These are phyloP conservation scores for Stevia rebaudiana DNA, from an alignment of 140 eudicot genomes.

Conservation along the genomic window DNA sequence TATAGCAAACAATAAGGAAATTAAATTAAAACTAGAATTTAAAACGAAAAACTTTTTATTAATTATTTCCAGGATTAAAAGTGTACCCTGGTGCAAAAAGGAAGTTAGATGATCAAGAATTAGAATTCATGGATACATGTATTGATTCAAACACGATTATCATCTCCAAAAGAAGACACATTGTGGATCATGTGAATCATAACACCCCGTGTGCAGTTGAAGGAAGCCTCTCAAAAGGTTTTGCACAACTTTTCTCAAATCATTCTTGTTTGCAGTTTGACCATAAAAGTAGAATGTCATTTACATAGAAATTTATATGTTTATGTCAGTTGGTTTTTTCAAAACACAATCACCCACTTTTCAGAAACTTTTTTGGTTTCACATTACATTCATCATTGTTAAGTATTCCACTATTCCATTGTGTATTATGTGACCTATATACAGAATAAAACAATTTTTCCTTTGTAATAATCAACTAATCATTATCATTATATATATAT, in stretches of 20 bases:
- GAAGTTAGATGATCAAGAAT: constrained; percentile 36
- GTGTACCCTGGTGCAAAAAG: constrained; percentile 64
- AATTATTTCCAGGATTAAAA: constrained; percentile 50
- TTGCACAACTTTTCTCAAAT: constrained; percentile 62
- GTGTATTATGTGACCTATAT: constrained; percentile 26
- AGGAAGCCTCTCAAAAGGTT: constrained; percentile 74
- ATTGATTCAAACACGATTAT: neutral
- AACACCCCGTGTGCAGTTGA: constrained; percentile 69
- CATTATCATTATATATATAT: neutral
- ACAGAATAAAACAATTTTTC: constrained; percentile 13
- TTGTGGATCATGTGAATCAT: constrained; percentile 8
- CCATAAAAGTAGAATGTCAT: constrained; percentile 42
- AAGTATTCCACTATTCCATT: neutral
- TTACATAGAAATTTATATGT: constrained; percentile 15
- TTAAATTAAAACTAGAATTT: no score
- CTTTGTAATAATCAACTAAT: neutral
- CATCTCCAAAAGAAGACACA: constrained; percentile 42
- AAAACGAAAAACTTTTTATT: neutral
- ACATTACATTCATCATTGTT: constrained; percentile 15
- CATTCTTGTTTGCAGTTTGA: constrained; percentile 49
- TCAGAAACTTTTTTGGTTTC: neutral
- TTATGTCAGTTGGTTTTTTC: constrained; percentile 14
- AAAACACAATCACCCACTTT: constrained; percentile 2
- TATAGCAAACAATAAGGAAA: neutral
- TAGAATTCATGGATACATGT: constrained; percentile 19